Base-by-base conservation (phyloP, 176 grass and related monocot genomes). In the Guadua angustifolia region DNA sequence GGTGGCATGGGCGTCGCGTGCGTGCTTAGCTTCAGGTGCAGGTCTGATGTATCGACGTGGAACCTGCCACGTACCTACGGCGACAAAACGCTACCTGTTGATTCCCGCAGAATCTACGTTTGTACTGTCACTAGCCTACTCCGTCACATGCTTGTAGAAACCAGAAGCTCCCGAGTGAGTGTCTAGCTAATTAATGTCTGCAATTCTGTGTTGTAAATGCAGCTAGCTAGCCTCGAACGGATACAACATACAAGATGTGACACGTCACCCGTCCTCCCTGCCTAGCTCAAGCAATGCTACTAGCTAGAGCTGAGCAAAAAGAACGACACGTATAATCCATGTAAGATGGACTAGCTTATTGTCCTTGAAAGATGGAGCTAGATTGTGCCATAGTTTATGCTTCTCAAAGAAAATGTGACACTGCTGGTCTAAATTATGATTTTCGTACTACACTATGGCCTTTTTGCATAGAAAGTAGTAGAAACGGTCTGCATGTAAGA, bases 1-100 rank as follows among this genome's bases (percentile, higher is more conserved):
- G 29, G 29, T 36, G 0, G 7, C 52, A 85, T 70, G 83, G 83
- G 64, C 18, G 24, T 24, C 40, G 55, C 22, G 9, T 70, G 53
- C 66, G 13, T 58, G 42, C 26, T 79, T 85, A 65, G 64, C 65
- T 49, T 81, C 47, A 75, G 61, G 39, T 79, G 45, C 35, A 65
- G 75, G n/a, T 32, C 78, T 38, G 18, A 43, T 81, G 70, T 14
- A 75, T 49, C 60, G 0, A 56, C 66, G 66, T 79, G 66, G 61
- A 70, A 57, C 59, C 12, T 36, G 58, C 5, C 53, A 14, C 40
- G 36, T 49, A n/a, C 73, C 35, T 49, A 49, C 1, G 47, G 29
- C 58, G 19, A 51, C 69, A 50, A 14, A 29, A 25, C 7, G 40
- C 24, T 47, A 5, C 25, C 26, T 7, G 18, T 51, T 75, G 33